These are phyloP conservation scores for Aspergillus heteromorphus DNA, from an alignment of 495 filamentous ascomycete species.

Conservation along the genomic window DNA sequence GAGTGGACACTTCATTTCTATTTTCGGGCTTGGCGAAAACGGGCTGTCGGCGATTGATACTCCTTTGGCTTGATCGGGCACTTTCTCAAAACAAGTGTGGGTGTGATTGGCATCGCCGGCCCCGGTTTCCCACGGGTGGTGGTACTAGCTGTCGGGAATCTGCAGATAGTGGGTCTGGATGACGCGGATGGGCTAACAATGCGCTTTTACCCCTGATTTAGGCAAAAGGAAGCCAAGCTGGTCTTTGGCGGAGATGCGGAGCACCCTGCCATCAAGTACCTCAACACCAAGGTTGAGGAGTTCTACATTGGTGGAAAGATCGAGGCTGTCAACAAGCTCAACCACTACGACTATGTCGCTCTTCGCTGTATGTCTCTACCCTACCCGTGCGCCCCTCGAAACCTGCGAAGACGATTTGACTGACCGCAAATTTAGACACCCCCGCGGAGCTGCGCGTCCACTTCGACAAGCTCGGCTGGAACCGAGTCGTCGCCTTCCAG, in stretches of 20 bases:
- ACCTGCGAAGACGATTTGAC: conserved; percentile 2
- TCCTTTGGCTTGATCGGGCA: background rate
- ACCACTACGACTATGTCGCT: conserved; percentile 98
- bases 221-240: conserved; percentile 79
- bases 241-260: conserved; percentile 93
- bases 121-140: background rate
- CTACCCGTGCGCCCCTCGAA: background rate
- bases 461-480: conserved; percentile 99
- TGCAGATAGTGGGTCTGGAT: conserved; percentile 21
- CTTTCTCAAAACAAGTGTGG: background rate
- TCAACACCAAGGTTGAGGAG: conserved; percentile 71
- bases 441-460: conserved; percentile 91
- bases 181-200: conserved; percentile 25
- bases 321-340: conserved; percentile 85
- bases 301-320: conserved; percentile 95
- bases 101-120: background rate
- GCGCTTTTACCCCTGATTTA: conserved; percentile 37
- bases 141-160: conserved; percentile 2
- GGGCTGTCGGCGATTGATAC: background rate
- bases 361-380: conserved; percentile 67
- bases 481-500: conserved; percentile 95
- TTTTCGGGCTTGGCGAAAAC: conserved; percentile 2
- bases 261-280: conserved; percentile 88
- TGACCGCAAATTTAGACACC: conserved; percentile 55
- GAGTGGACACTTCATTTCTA: conserved; percentile 27